Conservation (phyloP, 768 basidiomycete genomes). For the Hericium erinaceus region DNA sequence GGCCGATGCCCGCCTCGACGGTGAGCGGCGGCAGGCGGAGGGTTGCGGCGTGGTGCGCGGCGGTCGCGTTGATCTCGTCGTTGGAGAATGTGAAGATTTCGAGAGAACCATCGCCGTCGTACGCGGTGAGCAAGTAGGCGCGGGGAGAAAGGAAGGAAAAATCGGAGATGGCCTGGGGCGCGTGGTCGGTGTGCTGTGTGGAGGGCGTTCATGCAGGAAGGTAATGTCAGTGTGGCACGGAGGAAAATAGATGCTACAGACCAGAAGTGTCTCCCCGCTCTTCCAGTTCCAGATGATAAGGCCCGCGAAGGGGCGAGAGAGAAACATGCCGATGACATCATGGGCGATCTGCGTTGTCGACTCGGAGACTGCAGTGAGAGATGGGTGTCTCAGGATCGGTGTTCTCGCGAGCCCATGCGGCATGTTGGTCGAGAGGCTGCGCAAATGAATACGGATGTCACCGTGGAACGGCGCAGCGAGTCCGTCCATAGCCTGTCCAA, state of each 20-base stretch:
- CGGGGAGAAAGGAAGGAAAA: slow-evolving; percentile 39
- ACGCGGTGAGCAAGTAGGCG: slow-evolving; percentile 33
- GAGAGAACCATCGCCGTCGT: slow-evolving; percentile 26
- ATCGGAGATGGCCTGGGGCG: slow-evolving; percentile 24
- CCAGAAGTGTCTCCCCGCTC: slow-evolving; percentile 31
- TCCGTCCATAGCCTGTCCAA: background rate
- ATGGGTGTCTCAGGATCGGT: slow-evolving; percentile 19
- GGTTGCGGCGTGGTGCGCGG: slow-evolving; percentile 12
- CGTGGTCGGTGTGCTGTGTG: slow-evolving; percentile 15
- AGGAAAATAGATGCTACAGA: slow-evolving; percentile 20
- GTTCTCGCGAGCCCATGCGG: slow-evolving; percentile 33
- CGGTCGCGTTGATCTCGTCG: background rate
- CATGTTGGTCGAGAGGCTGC: slow-evolving; percentile 25
- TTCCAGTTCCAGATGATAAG: slow-evolving; percentile 47
- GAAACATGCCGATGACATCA: slow-evolving; percentile 44
- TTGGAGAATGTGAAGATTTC: slow-evolving; percentile 32
- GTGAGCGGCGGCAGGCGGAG: slow-evolving; percentile 18
- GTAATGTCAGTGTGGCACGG: background rate
- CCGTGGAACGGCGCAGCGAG: background rate
- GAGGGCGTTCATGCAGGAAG: slow-evolving; percentile 21
- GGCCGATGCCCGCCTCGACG: background rate
- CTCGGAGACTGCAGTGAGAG: slow-evolving; percentile 17
- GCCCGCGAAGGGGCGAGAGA: slow-evolving; percentile 24
- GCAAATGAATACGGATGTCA: slow-evolving; percentile 22
- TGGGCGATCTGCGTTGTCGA: slow-evolving; percentile 43